Conservation (phyloP, 495 filamentous ascomycete genomes). For the Talaromyces proteolyticus region DNA sequence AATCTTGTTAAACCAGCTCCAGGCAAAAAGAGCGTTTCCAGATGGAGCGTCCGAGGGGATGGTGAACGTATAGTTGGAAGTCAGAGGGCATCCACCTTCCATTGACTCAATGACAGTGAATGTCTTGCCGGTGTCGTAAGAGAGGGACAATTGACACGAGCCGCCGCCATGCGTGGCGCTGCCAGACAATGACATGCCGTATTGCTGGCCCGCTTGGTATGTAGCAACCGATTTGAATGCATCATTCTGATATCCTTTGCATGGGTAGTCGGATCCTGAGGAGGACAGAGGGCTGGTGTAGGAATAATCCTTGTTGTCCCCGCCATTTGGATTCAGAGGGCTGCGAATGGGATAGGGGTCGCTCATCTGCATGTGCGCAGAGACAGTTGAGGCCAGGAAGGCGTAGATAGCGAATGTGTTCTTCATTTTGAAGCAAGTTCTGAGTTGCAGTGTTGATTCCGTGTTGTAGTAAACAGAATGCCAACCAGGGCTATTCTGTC, state of each 20-base stretch:
- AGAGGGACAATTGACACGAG: slow-evolving; percentile 79
- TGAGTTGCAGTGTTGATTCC: background rate
- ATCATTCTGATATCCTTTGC: slow-evolving; percentile 47
- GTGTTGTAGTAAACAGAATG: slow-evolving; percentile 2
- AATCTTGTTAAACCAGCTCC: slow-evolving; percentile 88
- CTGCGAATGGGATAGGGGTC: slow-evolving; percentile 41
- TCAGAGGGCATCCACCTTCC: slow-evolving; percentile 70
- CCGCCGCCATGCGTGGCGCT: slow-evolving; percentile 78
- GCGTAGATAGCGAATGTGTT: slow-evolving; percentile 20
- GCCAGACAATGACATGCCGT: slow-evolving; percentile 33
- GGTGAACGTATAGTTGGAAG: slow-evolving; percentile 40
- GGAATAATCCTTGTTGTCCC: slow-evolving; percentile 40
- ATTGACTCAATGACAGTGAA: slow-evolving; percentile 84
- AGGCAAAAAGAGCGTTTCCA: slow-evolving; percentile 63
- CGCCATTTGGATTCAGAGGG: slow-evolving; percentile 30
- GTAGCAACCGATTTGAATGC: slow-evolving; percentile 35
- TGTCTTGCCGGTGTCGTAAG: slow-evolving; percentile 62
- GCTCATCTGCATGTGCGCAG: slow-evolving; percentile 41
- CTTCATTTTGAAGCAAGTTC: slow-evolving; percentile 36
- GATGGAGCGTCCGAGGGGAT: slow-evolving; percentile 37
- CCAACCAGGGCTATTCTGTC: slow-evolving; percentile 8
- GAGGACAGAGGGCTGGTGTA: slow-evolving; percentile 41
- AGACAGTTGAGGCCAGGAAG: slow-evolving; percentile 31
- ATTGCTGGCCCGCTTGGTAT: slow-evolving; percentile 34
- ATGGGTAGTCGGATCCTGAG: slow-evolving; percentile 41